A percentile compares a stretch with the other conserved stretches of the same genome.
These are phyloP conservation scores for Hericium alpestre DNA, from an alignment of 768 basidiomycete species.

Conservation along the genomic window DNA sequence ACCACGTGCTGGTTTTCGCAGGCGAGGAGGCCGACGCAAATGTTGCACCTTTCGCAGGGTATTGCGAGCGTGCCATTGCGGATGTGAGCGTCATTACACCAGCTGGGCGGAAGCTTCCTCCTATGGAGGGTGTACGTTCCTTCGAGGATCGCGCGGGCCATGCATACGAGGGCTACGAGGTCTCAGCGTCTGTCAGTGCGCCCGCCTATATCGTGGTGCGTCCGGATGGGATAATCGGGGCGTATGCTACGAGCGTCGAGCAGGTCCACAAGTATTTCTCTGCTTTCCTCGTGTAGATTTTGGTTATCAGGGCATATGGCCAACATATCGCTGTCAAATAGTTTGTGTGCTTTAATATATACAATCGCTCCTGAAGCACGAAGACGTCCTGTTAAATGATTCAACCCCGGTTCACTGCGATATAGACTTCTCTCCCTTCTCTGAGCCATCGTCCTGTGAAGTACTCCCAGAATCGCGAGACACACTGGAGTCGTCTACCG, in stretches of 20 bases:
- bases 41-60: neutral
- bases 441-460: no score
- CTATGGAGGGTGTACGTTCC: neutral
- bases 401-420: no score
- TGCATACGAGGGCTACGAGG: conserved; percentile 6
- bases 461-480: no score
- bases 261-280: neutral
- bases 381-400: no score
- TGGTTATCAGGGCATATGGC: no score
- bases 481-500: neutral
- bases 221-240: conserved; percentile 8
- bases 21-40: neutral
- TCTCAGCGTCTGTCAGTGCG: neutral
- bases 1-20: conserved; percentile 24
- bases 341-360: no score
- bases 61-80: neutral
- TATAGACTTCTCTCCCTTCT: no score
- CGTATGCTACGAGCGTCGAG: neutral
- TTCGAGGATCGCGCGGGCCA: conserved; percentile 5
- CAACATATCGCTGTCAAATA: no score
- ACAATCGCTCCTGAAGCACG: no score
- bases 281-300: neutral
- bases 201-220: conserved; percentile 1
- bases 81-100: neutral
- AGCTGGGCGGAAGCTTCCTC: neutral